phyloP scores from a whole-genome alignment of 306 rosid genomes.

The Cucurbita moschata region DNA sequence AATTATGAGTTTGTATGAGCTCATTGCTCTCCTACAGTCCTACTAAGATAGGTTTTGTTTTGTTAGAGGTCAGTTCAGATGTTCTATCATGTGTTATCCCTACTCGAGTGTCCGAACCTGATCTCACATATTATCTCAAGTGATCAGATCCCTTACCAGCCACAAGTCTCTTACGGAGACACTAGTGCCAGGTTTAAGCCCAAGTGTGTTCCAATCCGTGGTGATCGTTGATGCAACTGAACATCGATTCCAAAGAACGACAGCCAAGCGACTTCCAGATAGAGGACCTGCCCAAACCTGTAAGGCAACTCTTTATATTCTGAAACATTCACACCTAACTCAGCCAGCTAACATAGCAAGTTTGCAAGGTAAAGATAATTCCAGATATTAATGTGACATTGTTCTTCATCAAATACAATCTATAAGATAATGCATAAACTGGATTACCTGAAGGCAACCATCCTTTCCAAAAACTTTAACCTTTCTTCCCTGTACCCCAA shows the following conservation, averaged over 20 bases:
- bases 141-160: constrained; percentile 41
- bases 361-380: not conserved
- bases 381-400: not conserved
- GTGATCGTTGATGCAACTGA: constrained; percentile 36
- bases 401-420: not conserved
- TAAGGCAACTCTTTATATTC: not conserved
- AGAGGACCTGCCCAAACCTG: constrained; percentile 99
- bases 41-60: not conserved
- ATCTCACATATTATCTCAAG: not conserved
- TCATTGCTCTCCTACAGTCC: not conserved
- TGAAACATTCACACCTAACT: not conserved
- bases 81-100: not conserved
- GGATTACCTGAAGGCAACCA: constrained; percentile 54
- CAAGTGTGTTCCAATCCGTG: constrained; percentile 51
- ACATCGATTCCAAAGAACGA: constrained; percentile 89
- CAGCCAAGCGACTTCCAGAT: constrained; percentile 43
- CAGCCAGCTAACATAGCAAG: not conserved
- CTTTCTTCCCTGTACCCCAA: constrained; percentile 94
- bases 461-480: constrained; percentile 47
- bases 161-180: constrained; percentile 79
- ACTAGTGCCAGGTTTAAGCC: constrained; percentile 40
- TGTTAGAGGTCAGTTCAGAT: not conserved
- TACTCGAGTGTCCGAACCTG: not conserved
- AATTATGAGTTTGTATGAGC: not conserved
- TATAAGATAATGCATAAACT: not conserved